Percentiles rank a stretch among this genome's conserved stretches.
These are phyloP conservation scores for Phytophthora nicotianae DNA, from an alignment of 352 stramenopile species.

Conservation along the genomic window DNA sequence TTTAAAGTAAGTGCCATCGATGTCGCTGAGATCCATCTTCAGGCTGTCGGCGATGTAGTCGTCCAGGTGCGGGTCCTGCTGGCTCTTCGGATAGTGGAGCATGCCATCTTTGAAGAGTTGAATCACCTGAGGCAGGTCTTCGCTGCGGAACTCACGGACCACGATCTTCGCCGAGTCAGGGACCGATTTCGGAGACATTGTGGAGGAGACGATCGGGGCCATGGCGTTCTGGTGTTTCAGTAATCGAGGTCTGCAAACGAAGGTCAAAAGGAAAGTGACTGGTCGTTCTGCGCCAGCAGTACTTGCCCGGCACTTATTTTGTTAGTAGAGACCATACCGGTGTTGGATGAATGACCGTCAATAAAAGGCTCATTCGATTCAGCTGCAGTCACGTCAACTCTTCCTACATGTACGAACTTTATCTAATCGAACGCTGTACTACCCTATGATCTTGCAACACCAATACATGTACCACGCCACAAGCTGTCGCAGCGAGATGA, in stretches of 20 bases:
- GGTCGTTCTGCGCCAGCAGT: background rate
- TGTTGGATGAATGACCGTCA: conserved; percentile 5
- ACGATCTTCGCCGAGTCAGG: conserved; percentile 23
- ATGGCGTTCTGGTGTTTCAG: conserved; percentile 12
- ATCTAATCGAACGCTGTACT: background rate
- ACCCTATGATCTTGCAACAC: conserved; percentile 13
- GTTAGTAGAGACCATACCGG: conserved; percentile 10
- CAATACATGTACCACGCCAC: background rate
- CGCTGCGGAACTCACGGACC: conserved; percentile 18
- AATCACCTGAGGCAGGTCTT: conserved; percentile 29
- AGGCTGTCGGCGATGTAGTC: conserved; percentile 32
- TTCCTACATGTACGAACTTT: background rate
- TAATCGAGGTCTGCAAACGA: background rate
- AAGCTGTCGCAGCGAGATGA: background rate
- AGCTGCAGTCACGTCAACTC: too few species aligned
- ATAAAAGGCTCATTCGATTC: too few species aligned
- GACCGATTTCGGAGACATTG: background rate
- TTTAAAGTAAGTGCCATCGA: conserved; percentile 40
- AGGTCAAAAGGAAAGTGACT: conserved; percentile 19
- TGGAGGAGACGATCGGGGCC: conserved; percentile 13
- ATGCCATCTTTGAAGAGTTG: conserved; percentile 32
- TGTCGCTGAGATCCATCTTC: conserved; percentile 33
- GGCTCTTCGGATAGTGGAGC: conserved; percentile 21
- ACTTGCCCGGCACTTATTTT: too few species aligned
- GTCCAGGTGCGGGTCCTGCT: conserved; percentile 15